Evolutionary conservation across 2,329 filamentous ascomycete species (phyloP).

Genomic region (Trichoderma polysporum): DNA sequence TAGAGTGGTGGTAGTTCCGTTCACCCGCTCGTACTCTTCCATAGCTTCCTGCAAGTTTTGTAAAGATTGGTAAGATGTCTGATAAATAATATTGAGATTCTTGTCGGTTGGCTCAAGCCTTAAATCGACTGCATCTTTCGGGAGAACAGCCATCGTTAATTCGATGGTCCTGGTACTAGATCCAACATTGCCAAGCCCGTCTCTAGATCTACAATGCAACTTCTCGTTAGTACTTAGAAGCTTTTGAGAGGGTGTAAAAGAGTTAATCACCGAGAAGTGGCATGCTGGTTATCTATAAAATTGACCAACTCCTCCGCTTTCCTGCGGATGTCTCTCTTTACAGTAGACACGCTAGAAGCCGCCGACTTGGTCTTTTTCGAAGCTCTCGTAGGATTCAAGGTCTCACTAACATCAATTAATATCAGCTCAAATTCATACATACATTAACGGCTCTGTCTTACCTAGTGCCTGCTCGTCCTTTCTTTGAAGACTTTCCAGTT

Average conservation of each 20-base stretch:
- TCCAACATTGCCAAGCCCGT: not conserved
- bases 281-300: constrained; percentile 25
- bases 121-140: not conserved
- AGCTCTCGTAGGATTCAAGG: not conserved
- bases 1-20: constrained; percentile 23
- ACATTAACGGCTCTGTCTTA: not conserved
- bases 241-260: not conserved
- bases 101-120: not conserved
- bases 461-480: not conserved
- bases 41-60: constrained; percentile 25
- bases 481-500: not conserved
- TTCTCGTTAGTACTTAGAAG: not conserved
- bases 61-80: constrained; percentile 14
- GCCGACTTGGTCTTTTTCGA: constrained; percentile 22
- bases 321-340: constrained; percentile 29
- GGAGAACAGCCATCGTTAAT: not conserved
- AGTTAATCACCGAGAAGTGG: not conserved
- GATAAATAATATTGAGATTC: not conserved
- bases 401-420: not conserved
- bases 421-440: not conserved
- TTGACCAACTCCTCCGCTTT: constrained; percentile 26
- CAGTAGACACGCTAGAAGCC: constrained; percentile 13
- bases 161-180: not conserved
- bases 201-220: not conserved
- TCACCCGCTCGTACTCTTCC: constrained; percentile 29